phyloP scores from a whole-genome alignment of 805 yeast species.

The Wickerhamiella parazyma region DNA sequence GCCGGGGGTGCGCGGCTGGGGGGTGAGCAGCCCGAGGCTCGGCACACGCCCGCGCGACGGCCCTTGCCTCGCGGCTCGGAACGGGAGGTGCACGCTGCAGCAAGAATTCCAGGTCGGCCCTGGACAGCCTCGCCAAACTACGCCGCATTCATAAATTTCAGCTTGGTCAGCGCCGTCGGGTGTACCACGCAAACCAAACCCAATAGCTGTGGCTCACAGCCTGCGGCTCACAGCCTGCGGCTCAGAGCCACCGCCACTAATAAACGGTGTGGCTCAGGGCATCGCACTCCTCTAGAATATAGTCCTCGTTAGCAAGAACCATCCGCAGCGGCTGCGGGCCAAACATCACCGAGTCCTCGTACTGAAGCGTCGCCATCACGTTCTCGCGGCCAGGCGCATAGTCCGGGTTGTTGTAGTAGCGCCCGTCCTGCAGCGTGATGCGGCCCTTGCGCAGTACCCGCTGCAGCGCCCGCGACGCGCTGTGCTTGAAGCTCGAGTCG shows the following conservation, averaged over 20 bases:
- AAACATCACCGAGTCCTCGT: conserved; percentile 28
- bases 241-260: too few species aligned
- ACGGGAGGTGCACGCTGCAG: background rate
- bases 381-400: conserved; percentile 25
- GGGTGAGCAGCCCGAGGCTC: too few species aligned
- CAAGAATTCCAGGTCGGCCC: conserved; percentile 5
- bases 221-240: too few species aligned
- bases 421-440: conserved; percentile 22
- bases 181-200: too few species aligned
- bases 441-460: conserved; percentile 27
- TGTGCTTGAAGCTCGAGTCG: conserved; percentile 25
- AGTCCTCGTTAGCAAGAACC: conserved; percentile 23
- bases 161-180: background rate
- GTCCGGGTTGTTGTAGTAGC: conserved; percentile 23
- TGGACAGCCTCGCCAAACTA: conserved; percentile 4
- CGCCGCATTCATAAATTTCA: background rate
- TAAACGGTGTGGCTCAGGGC: conserved; percentile 27
- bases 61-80: too few species aligned
- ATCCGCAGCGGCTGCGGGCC: conserved; percentile 26
- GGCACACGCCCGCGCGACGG: too few species aligned
- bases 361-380: conserved; percentile 23
- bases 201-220: too few species aligned
- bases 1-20: too few species aligned
- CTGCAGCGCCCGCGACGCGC: conserved; percentile 28
- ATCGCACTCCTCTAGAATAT: conserved; percentile 25